A percentile compares a stretch with the other conserved stretches of the same genome.
These are phyloP conservation scores for Phytophthora idaei DNA, from an alignment of 352 stramenopile species.

Conservation along the genomic window DNA sequence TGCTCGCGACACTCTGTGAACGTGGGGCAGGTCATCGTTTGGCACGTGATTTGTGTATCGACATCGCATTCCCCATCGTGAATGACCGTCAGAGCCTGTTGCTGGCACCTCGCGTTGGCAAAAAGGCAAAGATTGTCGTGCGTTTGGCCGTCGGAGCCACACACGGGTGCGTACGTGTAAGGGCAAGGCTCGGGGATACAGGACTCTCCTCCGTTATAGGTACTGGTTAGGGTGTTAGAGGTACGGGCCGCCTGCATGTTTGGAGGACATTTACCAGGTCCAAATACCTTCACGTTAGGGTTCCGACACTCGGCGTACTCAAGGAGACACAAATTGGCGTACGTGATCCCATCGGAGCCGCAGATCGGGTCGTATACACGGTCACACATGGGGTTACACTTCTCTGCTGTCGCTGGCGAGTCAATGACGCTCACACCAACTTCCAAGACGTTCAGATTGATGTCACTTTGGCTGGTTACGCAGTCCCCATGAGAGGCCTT, in stretches of 20 bases:
- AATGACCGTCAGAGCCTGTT: constrained; percentile 35
- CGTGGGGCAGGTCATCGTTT: constrained; percentile 50
- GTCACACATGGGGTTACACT: constrained; percentile 58
- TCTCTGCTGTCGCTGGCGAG: constrained; percentile 20
- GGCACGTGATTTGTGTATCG: constrained; percentile 48
- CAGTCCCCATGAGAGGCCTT: constrained; percentile 49
- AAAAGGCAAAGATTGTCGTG: constrained; percentile 52
- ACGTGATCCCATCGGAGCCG: constrained; percentile 67
- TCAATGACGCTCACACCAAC: constrained; percentile 7
- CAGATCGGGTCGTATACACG: constrained; percentile 58
- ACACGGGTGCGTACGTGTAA: constrained; percentile 39
- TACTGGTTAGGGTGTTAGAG: constrained; percentile 9
- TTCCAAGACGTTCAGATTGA: constrained; percentile 23
- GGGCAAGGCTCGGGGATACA: constrained; percentile 55
- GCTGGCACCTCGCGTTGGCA: constrained; percentile 34
- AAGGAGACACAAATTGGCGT: constrained; percentile 65
- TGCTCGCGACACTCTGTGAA: constrained; percentile 55
- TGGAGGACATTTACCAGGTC: constrained; percentile 46
- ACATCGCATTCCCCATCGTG: constrained; percentile 55
- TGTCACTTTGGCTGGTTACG: background rate
- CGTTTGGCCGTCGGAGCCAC: constrained; percentile 48
- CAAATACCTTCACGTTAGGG: constrained; percentile 38
- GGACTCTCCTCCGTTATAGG: constrained; percentile 9
- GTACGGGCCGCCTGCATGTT: constrained; percentile 29
- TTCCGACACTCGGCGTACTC: constrained; percentile 53